Conservation (phyloP, 768 basidiomycete species). For the Gloeostereum incarnatum region DNA sequence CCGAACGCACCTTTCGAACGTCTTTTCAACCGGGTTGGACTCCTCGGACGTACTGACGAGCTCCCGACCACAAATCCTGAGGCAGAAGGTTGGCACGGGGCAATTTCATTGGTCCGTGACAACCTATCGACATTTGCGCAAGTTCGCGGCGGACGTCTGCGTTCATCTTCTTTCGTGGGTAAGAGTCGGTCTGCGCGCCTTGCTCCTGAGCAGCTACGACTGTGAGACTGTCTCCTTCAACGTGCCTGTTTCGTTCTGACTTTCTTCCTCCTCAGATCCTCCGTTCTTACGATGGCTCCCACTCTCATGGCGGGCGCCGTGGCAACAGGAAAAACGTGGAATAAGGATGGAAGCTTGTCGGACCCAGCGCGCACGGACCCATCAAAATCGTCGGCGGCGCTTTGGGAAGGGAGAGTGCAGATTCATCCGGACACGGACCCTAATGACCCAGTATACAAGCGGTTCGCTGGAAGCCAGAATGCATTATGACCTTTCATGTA, state of each 20-base stretch:
- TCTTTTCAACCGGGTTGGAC: constrained; percentile 39
- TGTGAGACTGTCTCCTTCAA: constrained; percentile 18
- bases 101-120: constrained; percentile 76
- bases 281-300: constrained; percentile 58
- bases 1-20: constrained; percentile 77
- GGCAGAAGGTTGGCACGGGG: constrained; percentile 62
- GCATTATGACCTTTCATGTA: too few relatives aligned
- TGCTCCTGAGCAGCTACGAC: constrained; percentile 37
- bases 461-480: constrained; percentile 17
- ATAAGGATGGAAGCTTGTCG: constrained; percentile 46
- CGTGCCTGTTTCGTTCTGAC: constrained; percentile 32
- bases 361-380: constrained; percentile 74
- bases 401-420: constrained; percentile 81
- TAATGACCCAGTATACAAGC: constrained; percentile 45
- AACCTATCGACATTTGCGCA: constrained; percentile 78
- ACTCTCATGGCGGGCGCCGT: constrained; percentile 66
- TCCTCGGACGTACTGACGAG: constrained; percentile 51
- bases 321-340: constrained; percentile 56
- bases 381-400: constrained; percentile 69
- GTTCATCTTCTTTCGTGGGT: constrained; percentile 77
- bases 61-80: constrained; percentile 60
- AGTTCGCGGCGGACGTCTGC: constrained; percentile 82
- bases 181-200: constrained; percentile 64
- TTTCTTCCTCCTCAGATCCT: constrained; percentile 13
- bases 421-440: constrained; percentile 77